Evolutionary conservation across 1,139 yeast species (phyloP).

Genomic region (Candida sp.): DNA sequence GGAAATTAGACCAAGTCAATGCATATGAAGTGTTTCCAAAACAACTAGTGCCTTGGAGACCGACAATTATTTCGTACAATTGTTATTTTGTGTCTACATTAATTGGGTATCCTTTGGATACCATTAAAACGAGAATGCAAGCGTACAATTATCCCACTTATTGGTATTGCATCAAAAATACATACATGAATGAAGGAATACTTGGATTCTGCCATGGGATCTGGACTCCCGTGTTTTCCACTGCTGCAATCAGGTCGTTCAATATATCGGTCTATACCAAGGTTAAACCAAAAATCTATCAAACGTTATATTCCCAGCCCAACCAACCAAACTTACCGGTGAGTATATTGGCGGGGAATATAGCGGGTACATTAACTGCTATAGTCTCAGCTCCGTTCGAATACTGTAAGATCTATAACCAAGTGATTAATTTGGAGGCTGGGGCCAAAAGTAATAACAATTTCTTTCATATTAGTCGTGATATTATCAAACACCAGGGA

Average conservation of each 20-base stretch:
- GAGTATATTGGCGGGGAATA: conserved; percentile 52
- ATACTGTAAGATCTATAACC: conserved; percentile 70
- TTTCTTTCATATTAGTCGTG: neutral
- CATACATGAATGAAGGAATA: conserved; percentile 4
- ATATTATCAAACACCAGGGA: conserved; percentile 3
- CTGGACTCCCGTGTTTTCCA: conserved; percentile 3
- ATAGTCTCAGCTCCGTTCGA: conserved; percentile 71
- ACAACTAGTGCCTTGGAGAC: conserved; percentile 3
- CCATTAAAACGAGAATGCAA: conserved; percentile 7
- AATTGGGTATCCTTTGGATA: conserved; percentile 7
- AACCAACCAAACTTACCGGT: conserved; percentile 43
- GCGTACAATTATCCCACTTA: conserved; percentile 4
- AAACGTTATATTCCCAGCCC: neutral
- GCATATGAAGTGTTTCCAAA: conserved; percentile 2
- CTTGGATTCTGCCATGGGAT: conserved; percentile 5
- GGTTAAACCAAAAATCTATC: conserved; percentile 3
- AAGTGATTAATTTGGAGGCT: conserved; percentile 25
- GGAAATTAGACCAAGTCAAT: neutral
- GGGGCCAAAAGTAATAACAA: neutral
- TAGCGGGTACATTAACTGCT: conserved; percentile 57
- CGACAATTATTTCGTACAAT: conserved; percentile 5
- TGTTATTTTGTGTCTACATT: conserved; percentile 4
- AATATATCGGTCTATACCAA: conserved; percentile 5
- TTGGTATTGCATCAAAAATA: conserved; percentile 2
- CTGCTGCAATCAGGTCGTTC: conserved; percentile 5